phyloP scores from a whole-genome alignment of 148 eudicot genomes.

The Dianthus caryophyllus region DNA sequence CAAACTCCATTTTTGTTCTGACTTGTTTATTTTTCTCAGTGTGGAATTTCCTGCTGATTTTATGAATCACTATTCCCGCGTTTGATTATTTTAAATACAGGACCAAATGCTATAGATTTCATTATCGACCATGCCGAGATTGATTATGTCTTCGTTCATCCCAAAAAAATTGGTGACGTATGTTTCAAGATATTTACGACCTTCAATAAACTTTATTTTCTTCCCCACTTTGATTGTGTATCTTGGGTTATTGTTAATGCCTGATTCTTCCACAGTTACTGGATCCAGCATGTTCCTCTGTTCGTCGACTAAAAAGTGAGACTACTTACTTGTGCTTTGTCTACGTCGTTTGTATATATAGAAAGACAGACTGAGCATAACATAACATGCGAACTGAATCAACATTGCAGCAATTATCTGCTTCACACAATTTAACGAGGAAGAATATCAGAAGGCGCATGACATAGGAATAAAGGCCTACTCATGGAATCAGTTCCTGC shows the following conservation, averaged over 20 bases:
- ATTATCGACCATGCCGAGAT: slow-evolving; percentile 92
- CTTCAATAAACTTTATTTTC: not conserved
- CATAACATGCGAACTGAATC: slow-evolving; percentile 9
- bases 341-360: not conserved
- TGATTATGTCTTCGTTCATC: slow-evolving; percentile 77
- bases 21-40: not conserved
- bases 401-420: slow-evolving; percentile 65
- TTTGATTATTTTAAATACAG: slow-evolving; percentile 30
- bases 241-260: slow-evolving; percentile 2
- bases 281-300: slow-evolving; percentile 55
- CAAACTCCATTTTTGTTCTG: not conserved
- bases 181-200: slow-evolving; percentile 14
- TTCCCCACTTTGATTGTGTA: slow-evolving; percentile 1
- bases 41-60: slow-evolving; percentile 1
- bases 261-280: slow-evolving; percentile 34
- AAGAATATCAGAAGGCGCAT: slow-evolving; percentile 45
- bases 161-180: slow-evolving; percentile 66
- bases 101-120: slow-evolving; percentile 72
- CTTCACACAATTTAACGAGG: slow-evolving; percentile 59
- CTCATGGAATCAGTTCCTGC: slow-evolving; percentile 67
- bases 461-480: slow-evolving; percentile 48
- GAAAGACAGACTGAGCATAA: not conserved
- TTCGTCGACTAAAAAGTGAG: slow-evolving; percentile 67
- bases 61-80: not conserved
- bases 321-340: not conserved